Evolutionary conservation across 1,284 basidiomycete species (phyloP), one percentile per base, ranked within the genome.

Genomic region (Volvariella surrecta): DNA sequence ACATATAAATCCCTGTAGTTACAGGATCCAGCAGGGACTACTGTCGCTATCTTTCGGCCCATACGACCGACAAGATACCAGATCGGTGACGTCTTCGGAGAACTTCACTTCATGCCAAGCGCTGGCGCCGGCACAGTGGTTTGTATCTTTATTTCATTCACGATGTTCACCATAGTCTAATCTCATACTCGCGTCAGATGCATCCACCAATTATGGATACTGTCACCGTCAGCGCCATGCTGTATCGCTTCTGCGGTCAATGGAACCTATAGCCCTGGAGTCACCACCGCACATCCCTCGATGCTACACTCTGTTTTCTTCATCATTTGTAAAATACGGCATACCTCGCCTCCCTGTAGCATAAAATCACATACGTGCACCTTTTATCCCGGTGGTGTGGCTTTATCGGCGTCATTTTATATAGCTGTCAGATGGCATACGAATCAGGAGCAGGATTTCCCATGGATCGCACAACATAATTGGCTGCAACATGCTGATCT

Each of bases 121-220:
- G 84, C 82, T 45, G 86, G 86, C 42, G 74, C 78, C 53, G 85
- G 85, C 42, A 84, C 85, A 47, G 82, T 89, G 63, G 86, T 89
- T 63, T 64, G 81, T 54, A 48, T 50, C 46, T 44, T 48, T 39
- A 40, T 45, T 49, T 39, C 22, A 37, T 47, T 51, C 53, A n/a
- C 6, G 34, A 15, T 35, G 18, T 7, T 6, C 6, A 7, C 18
- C 44, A 47, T 50, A 43, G 49, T 50, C 46, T 54, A 52, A 50
- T 50, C 52, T 47, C 50, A 41, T 21, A 44, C 43, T 51, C 50
- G 49, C 40, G 45, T 43, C 57, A 88, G 85, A 84, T 78, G 68
- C 85, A 88, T 57, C 85, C 85, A 44, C 86, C 87, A 48, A 78
- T 89, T 62, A 89, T 89, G 85, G 86, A 89, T 68, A 78, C 76